phyloP scores from a whole-genome alignment of 2,329 filamentous ascomycete species.

The Botrytis medusae region DNA sequence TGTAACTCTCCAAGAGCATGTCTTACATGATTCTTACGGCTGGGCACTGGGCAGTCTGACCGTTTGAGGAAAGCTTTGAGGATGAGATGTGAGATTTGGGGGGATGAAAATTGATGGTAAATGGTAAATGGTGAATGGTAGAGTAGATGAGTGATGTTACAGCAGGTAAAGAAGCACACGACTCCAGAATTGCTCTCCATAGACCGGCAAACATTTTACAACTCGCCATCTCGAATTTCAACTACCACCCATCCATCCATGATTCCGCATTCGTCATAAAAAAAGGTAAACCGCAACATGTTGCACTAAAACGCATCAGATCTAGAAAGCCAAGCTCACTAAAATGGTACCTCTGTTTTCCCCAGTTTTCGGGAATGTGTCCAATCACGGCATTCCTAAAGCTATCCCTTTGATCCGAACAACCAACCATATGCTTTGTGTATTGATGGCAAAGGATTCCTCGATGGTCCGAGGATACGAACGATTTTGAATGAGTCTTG shows the following conservation, averaged over 20 bases:
- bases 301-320: slow-evolving; percentile 3
- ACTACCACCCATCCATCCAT: neutral
- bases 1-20: neutral
- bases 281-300: neutral
- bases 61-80: neutral
- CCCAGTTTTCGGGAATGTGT: slow-evolving; percentile 17
- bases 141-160: neutral
- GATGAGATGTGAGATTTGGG: neutral
- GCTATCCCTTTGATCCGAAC: slow-evolving; percentile 20
- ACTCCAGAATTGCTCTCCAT: neutral
- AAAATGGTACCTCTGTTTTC: neutral
- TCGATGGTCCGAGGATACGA: slow-evolving; percentile 25
- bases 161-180: neutral
- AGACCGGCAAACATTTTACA: neutral
- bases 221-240: neutral
- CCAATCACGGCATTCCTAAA: slow-evolving; percentile 22
- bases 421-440: neutral
- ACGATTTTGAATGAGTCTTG: neutral
- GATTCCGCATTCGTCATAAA: slow-evolving; percentile 5
- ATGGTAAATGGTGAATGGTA: neutral
- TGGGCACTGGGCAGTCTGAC: slow-evolving; percentile 4
- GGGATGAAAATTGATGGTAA: neutral
- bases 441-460: slow-evolving; percentile 4
- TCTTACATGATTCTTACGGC: slow-evolving; percentile 1
- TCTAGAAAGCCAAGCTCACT: slow-evolving; percentile 14